Percentiles rank a stretch among this genome's conserved stretches.
Evolutionary conservation across 352 stramenopile genomes (phyloP).

Genomic region (Phytophthora pini): DNA sequence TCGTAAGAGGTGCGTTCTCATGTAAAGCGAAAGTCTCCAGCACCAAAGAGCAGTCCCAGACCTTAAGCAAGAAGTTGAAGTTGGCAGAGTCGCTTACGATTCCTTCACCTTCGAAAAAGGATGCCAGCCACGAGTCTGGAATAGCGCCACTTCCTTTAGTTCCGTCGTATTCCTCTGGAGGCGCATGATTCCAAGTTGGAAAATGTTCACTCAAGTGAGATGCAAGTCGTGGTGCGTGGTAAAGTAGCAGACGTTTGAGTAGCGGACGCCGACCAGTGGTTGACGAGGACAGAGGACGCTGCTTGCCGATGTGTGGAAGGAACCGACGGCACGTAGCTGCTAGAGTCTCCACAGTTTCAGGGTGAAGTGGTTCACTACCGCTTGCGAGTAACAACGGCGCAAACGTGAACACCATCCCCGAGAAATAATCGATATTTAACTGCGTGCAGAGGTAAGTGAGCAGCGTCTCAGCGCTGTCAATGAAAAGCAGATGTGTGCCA

Average conservation of each 20-base stretch:
- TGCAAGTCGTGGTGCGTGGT: slow-evolving; percentile 70
- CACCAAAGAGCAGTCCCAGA: slow-evolving; percentile 80
- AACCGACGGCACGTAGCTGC: slow-evolving; percentile 52
- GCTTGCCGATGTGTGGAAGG: slow-evolving; percentile 57
- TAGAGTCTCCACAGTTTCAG: slow-evolving; percentile 65
- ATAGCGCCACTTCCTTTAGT: slow-evolving; percentile 42
- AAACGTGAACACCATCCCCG: slow-evolving; percentile 61
- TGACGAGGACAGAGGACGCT: slow-evolving; percentile 35
- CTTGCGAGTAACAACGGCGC: slow-evolving; percentile 59
- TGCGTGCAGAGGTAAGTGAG: slow-evolving; percentile 73
- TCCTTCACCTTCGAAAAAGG: slow-evolving; percentile 72
- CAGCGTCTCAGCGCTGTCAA: slow-evolving; percentile 78
- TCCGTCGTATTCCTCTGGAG: slow-evolving; percentile 25
- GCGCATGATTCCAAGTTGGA: slow-evolving; percentile 60
- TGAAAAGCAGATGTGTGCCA: slow-evolving; percentile 69
- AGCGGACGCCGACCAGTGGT: slow-evolving; percentile 48
- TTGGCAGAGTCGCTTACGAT: slow-evolving; percentile 31
- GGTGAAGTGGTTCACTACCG: slow-evolving; percentile 71
- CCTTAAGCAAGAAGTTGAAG: slow-evolving; percentile 65
- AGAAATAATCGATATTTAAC: slow-evolving; percentile 59
- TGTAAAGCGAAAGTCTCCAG: slow-evolving; percentile 37
- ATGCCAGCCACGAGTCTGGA: slow-evolving; percentile 74
- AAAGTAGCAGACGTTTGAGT: slow-evolving; percentile 79
- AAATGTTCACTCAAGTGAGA: slow-evolving; percentile 83
- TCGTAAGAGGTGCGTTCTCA: slow-evolving; percentile 22